These are phyloP conservation scores for Boletus vinaceobasis DNA, from an alignment of 768 basidiomycete species.

Conservation along the genomic window DNA sequence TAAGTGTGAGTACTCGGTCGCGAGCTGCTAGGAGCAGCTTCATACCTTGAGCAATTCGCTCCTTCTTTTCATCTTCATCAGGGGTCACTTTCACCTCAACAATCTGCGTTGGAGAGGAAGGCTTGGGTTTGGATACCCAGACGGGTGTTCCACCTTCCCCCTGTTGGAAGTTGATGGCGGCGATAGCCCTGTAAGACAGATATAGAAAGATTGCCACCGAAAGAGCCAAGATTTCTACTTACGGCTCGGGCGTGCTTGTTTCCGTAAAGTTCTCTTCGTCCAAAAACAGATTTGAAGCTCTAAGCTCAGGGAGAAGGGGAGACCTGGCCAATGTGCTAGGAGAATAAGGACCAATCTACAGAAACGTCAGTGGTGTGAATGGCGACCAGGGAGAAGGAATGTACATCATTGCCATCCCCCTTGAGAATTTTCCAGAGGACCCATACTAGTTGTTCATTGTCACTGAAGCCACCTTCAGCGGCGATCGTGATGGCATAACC, in stretches of 20 bases:
- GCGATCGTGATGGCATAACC: conserved; percentile 54
- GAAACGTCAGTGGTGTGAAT: neutral
- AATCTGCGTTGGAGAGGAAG: neutral
- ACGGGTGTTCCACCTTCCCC: conserved; percentile 1
- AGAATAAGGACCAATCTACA: conserved; percentile 80
- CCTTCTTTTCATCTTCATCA: conserved; percentile 57
- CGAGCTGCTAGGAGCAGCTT: conserved; percentile 66
- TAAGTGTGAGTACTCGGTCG: conserved; percentile 66
- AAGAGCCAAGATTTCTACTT: conserved; percentile 15
- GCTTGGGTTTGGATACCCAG: neutral
- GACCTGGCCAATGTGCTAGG: conserved; percentile 70
- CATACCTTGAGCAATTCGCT: conserved; percentile 60
- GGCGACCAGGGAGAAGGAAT: neutral
- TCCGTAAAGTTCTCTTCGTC: conserved; percentile 56
- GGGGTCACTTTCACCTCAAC: conserved; percentile 30
- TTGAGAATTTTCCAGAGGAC: conserved; percentile 84
- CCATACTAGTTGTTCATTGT: conserved; percentile 79
- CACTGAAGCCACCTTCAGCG: conserved; percentile 45
- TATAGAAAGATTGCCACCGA: conserved; percentile 16
- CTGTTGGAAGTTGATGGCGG: conserved; percentile 6
- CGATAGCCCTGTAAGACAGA: conserved; percentile 14
- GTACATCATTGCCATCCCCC: conserved; percentile 77
- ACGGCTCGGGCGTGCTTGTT: conserved; percentile 47
- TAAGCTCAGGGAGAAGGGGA: conserved; percentile 71
- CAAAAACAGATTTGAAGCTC: conserved; percentile 66